These are phyloP conservation scores for Macrolepiota fuliginosa DNA, from an alignment of 768 basidiomycete genomes.

Conservation along the genomic window DNA sequence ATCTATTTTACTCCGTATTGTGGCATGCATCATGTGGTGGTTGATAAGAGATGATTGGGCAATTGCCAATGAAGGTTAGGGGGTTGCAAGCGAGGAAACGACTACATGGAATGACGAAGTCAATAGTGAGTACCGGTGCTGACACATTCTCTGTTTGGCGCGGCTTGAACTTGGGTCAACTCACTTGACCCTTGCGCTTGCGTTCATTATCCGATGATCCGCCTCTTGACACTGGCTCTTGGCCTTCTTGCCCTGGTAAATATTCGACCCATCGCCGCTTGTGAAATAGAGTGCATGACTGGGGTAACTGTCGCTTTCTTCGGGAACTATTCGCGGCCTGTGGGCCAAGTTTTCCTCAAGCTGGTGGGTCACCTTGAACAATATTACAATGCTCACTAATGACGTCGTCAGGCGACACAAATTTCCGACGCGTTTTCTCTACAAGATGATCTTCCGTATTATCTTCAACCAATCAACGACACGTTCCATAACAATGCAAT, in stretches of 20 bases:
- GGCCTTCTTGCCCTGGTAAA: neutral
- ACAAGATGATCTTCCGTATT: slow-evolving; percentile 17
- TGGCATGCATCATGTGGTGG: neutral
- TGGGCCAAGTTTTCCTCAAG: slow-evolving; percentile 23
- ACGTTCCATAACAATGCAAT: slow-evolving; percentile 33
- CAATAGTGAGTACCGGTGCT: neutral
- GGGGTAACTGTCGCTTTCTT: slow-evolving; percentile 57
- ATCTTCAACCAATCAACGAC: slow-evolving; percentile 45
- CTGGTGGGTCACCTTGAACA: slow-evolving; percentile 35
- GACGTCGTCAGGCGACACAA: slow-evolving; percentile 14
- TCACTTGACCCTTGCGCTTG: slow-evolving; percentile 1
- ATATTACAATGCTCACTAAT: neutral
- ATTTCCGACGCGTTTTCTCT: slow-evolving; percentile 17
- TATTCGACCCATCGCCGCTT: slow-evolving; percentile 33
- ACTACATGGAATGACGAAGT: too few relatives aligned
- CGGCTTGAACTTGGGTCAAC: slow-evolving; percentile 14
- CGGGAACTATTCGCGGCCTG: slow-evolving; percentile 40
- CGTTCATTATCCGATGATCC: slow-evolving; percentile 23
- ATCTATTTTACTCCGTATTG: neutral
- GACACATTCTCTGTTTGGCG: slow-evolving; percentile 9
- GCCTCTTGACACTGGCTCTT: neutral
- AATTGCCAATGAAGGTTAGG: neutral
- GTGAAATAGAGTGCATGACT: slow-evolving; percentile 69
- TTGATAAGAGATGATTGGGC: neutral
- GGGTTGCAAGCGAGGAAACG: neutral